Conservation (phyloP, 352 stramenopile genomes). For the Phytophthora melonis region DNA sequence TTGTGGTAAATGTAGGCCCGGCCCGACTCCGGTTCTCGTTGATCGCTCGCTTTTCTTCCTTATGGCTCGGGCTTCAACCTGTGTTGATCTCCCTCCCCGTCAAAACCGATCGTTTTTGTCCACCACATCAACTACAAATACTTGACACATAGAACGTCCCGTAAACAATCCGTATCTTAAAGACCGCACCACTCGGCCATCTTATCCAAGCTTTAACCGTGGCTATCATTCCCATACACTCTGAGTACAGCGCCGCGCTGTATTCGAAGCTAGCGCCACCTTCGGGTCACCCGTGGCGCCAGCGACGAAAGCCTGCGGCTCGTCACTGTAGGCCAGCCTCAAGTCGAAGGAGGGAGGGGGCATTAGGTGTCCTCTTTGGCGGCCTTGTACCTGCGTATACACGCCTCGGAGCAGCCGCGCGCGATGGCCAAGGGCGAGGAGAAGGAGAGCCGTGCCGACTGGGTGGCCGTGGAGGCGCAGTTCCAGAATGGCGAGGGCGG, state of each 20-base stretch:
- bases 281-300: too few relatives aligned
- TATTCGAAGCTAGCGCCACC: too few relatives aligned
- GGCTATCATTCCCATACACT: not conserved
- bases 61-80: constrained; percentile 34
- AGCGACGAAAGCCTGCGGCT: too few relatives aligned
- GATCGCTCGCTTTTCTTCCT: constrained; percentile 44
- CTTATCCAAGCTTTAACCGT: too few relatives aligned
- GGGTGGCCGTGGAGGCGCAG: constrained; percentile 83
- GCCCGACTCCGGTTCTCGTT: constrained; percentile 89
- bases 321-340: too few relatives aligned
- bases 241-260: not conserved
- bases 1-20: constrained; percentile 87
- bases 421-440: constrained; percentile 44
- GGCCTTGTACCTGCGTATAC: too few relatives aligned
- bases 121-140: not conserved
- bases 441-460: constrained; percentile 79
- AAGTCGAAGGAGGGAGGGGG: too few relatives aligned
- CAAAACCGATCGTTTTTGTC: not conserved
- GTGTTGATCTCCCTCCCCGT: not conserved
- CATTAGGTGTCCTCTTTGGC: too few relatives aligned
- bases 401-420: not conserved
- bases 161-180: not conserved
- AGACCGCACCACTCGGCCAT: not conserved
- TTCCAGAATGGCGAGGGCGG: constrained; percentile 58
- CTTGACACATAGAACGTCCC: not conserved